These are phyloP conservation scores for Fusarium redolens DNA, from an alignment of 2,329 filamentous ascomycete species.

Conservation along the genomic window DNA sequence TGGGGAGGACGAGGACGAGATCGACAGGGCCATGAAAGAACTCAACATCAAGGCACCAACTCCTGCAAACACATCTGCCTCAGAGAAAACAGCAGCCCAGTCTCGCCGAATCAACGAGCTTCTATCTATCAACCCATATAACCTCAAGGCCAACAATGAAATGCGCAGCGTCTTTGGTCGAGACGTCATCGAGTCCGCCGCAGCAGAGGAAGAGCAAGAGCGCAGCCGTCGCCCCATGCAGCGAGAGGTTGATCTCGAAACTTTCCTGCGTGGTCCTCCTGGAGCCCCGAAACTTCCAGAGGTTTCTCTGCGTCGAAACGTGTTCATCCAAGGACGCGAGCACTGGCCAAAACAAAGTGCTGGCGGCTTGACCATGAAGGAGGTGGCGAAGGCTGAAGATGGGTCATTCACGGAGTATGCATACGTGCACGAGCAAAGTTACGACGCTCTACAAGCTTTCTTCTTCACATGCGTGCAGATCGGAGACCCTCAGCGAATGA, in stretches of 20 bases:
- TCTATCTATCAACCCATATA: constrained; percentile 68
- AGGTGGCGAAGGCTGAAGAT: constrained; percentile 54
- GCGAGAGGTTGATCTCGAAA: constrained; percentile 68
- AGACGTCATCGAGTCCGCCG: constrained; percentile 66
- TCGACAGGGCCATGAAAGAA: constrained; percentile 65
- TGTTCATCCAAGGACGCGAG: constrained; percentile 88
- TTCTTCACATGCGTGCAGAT: constrained; percentile 88
- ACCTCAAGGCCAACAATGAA: constrained; percentile 89
- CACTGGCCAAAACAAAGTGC: constrained; percentile 85
- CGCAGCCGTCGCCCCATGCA: constrained; percentile 52
- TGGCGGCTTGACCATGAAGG: constrained; percentile 86
- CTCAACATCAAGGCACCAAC: constrained; percentile 53
- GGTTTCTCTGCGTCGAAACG: constrained; percentile 78
- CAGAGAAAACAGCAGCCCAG: constrained; percentile 12
- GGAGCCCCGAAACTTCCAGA: constrained; percentile 73
- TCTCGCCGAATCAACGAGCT: constrained; percentile 53
- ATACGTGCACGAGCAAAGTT: constrained; percentile 79
- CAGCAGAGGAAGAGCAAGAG: constrained; percentile 61
- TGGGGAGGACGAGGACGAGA: constrained; percentile 61
- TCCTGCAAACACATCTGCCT: neutral
- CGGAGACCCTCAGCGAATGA: constrained; percentile 83
- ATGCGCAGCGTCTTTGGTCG: constrained; percentile 76
- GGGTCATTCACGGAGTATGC: constrained; percentile 76
- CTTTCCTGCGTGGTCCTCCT: constrained; percentile 64
- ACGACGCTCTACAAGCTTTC: constrained; percentile 77